phyloP scores from a whole-genome alignment of 192 early-diverging fungal genomes.

The Piromyces sp. region DNA sequence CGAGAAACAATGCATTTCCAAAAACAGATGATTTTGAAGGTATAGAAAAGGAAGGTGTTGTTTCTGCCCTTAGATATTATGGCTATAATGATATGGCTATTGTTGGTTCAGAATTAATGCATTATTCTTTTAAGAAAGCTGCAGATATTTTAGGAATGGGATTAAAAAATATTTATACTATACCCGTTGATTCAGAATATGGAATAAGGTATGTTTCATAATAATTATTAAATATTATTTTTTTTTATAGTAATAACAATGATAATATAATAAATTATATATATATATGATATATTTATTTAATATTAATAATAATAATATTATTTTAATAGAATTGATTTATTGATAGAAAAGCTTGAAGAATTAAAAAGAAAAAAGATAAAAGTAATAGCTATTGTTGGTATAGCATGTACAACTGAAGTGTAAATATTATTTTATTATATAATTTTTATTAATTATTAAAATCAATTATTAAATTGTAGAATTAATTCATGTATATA shows the following conservation, averaged over 20 bases:
- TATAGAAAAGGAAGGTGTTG: slow-evolving; percentile 31
- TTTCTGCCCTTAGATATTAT: slow-evolving; percentile 17
- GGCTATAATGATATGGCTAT: slow-evolving; percentile 30
- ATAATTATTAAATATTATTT: too few species aligned
- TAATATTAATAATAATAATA: too few species aligned
- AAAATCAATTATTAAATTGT: too few species aligned
- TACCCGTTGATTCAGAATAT: slow-evolving; percentile 24
- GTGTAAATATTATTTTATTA: slow-evolving; percentile 10
- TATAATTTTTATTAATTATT: too few species aligned
- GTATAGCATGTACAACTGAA: slow-evolving; percentile 34
- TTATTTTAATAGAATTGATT: slow-evolving; percentile 15
- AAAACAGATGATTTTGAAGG: slow-evolving; percentile 9
- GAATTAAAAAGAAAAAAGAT: slow-evolving; percentile 11
- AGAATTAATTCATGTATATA: too few species aligned
- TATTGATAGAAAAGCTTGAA: slow-evolving; percentile 12
- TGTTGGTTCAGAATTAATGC: slow-evolving; percentile 22
- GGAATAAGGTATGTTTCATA: slow-evolving; percentile 17
- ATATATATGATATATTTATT: too few species aligned
- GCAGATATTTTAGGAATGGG: slow-evolving; percentile 37
- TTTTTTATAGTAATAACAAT: too few species aligned
- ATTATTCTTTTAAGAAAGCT: slow-evolving; percentile 43
- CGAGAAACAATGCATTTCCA: slow-evolving; percentile 24
- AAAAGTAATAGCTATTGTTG: slow-evolving; percentile 26
- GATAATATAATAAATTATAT: too few species aligned
- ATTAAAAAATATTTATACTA: slow-evolving; percentile 20